Evolutionary conservation across 345 rosid genomes (phyloP).

Genomic region (Rhodamnia argentea): DNA sequence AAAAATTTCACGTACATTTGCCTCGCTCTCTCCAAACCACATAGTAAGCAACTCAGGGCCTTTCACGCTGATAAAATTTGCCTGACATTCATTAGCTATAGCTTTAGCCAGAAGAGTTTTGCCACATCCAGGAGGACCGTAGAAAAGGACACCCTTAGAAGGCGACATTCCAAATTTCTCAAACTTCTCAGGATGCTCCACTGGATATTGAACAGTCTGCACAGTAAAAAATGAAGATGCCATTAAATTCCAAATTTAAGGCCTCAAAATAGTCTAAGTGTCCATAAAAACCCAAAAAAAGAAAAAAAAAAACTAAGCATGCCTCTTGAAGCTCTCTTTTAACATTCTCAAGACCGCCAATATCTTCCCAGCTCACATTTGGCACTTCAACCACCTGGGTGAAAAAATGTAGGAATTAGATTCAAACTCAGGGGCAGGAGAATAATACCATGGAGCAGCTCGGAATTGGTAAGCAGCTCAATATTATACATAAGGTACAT

Average conservation of each 20-base stretch:
- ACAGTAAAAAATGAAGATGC: not conserved
- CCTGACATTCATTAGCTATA: constrained; percentile 94
- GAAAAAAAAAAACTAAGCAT: not conserved
- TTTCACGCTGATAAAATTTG: constrained; percentile 90
- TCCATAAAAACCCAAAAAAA: not conserved
- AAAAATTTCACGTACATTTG: constrained; percentile 91
- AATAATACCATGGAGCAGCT: not conserved
- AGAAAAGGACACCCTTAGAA: constrained; percentile 92
- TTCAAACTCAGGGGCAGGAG: not conserved
- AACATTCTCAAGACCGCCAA: constrained; percentile 94
- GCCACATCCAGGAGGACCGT: constrained; percentile 97
- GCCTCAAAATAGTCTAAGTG: constrained; percentile 8
- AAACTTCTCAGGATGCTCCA: constrained; percentile 97
- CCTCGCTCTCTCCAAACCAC: constrained; percentile 99
- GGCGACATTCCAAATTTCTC: constrained; percentile 99
- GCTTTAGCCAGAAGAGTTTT: constrained; percentile 95
- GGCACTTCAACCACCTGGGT: constrained; percentile 91
- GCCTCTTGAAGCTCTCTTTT: constrained; percentile 97
- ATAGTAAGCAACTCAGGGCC: constrained; percentile 95
- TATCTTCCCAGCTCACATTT: constrained; percentile 81
- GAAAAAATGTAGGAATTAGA: not conserved
- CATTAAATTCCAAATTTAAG: not conserved
- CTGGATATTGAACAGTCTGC: constrained; percentile 98
- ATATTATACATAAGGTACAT: not conserved
- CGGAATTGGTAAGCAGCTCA: not conserved